phyloP scores from a whole-genome alignment of 2,329 filamentous ascomycete species.

The Colletotrichum magnum region DNA sequence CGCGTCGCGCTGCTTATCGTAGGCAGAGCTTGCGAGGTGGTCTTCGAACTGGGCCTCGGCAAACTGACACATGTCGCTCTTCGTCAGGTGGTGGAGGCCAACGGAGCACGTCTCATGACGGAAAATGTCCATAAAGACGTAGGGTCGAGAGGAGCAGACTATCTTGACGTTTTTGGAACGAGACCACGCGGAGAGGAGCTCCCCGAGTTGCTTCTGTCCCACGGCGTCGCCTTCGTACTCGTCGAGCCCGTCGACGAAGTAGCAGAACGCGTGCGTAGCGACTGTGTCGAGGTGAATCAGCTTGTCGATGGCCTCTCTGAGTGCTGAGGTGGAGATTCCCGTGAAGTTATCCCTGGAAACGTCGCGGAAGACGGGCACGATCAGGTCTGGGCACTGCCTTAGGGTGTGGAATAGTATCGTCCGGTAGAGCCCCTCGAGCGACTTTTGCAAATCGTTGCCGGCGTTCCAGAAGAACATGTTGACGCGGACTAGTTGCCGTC shows the following conservation, averaged over 20 bases:
- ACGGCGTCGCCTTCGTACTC: slow-evolving; percentile 26
- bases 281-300: neutral
- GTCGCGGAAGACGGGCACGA: slow-evolving; percentile 33
- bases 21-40: neutral
- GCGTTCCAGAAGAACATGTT: slow-evolving; percentile 41
- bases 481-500: slow-evolving; percentile 20
- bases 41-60: slow-evolving; percentile 1
- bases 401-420: slow-evolving; percentile 42
- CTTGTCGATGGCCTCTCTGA: neutral
- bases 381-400: slow-evolving; percentile 38
- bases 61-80: slow-evolving; percentile 3
- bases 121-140: slow-evolving; percentile 21
- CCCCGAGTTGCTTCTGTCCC: slow-evolving; percentile 11
- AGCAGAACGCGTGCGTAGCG: slow-evolving; percentile 20
- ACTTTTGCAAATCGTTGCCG: slow-evolving; percentile 37
- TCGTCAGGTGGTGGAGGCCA: slow-evolving; percentile 11
- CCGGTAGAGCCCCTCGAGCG: slow-evolving; percentile 41
- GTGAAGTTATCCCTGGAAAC: neutral
- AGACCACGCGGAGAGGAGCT: slow-evolving; percentile 4
- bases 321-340: neutral
- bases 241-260: slow-evolving; percentile 31
- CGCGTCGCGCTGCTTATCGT: neutral
- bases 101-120: neutral
- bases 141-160: slow-evolving; percentile 17
- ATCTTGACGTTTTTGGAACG: slow-evolving; percentile 14